These are phyloP conservation scores for Leucocoprinus birnbaumii DNA, from an alignment of 768 basidiomycete genomes.

Conservation along the genomic window DNA sequence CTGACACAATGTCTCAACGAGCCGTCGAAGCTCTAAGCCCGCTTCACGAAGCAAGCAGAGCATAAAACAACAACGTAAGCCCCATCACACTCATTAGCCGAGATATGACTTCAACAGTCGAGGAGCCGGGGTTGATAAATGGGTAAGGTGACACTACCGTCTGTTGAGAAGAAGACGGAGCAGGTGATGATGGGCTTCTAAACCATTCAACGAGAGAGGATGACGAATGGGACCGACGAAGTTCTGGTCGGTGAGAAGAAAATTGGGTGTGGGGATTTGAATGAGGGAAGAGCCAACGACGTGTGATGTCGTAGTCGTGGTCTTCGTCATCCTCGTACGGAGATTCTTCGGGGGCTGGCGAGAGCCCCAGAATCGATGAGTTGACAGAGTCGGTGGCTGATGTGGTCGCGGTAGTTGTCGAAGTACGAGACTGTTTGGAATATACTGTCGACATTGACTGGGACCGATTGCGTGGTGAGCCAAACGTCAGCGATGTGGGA, in stretches of 20 bases:
- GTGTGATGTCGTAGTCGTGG: not conserved
- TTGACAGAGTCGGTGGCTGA: not conserved
- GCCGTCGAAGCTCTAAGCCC: too few relatives aligned
- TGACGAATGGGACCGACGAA: not conserved
- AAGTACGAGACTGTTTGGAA: not conserved
- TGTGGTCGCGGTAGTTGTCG: not conserved
- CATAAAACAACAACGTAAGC: constrained; percentile 12
- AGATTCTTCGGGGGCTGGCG: not conserved
- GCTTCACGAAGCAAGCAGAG: constrained; percentile 20
- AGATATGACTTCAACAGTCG: not conserved
- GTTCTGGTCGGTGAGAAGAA: not conserved
- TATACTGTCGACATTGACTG: not conserved
- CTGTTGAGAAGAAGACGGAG: not conserved
- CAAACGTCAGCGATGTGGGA: too few relatives aligned
- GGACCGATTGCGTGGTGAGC: not conserved
- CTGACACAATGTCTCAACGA: too few relatives aligned
- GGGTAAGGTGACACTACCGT: not conserved
- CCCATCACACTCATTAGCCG: constrained; percentile 5
- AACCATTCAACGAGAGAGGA: not conserved
- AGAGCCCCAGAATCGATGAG: constrained; percentile 2
- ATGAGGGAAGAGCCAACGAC: too few relatives aligned
- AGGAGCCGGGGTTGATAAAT: not conserved
- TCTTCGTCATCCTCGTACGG: not conserved
- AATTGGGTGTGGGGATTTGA: not conserved
- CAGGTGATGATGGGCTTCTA: not conserved